These are phyloP conservation scores for Kuraishia floccosa DNA, from an alignment of 805 yeast genomes.

Conservation along the genomic window DNA sequence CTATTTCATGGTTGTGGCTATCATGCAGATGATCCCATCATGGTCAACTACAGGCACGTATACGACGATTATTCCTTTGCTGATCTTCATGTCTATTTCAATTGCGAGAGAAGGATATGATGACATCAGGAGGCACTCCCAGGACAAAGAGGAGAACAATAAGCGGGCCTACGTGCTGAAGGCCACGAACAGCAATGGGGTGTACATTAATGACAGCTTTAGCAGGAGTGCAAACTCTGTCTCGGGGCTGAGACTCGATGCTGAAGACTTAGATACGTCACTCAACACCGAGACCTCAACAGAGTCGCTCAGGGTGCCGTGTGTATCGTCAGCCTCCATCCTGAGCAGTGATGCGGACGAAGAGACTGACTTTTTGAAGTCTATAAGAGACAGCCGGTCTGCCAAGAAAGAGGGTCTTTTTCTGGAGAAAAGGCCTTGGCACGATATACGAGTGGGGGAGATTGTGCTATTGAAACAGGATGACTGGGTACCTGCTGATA, in stretches of 20 bases:
- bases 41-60: slow-evolving; percentile 97
- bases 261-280: slow-evolving; percentile 4
- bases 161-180: slow-evolving; percentile 30
- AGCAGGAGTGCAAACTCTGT: slow-evolving; percentile 5
- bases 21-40: slow-evolving; percentile 89
- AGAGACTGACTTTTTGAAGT: slow-evolving; percentile 7
- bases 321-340: no score
- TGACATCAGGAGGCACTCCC: slow-evolving; percentile 77
- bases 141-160: slow-evolving; percentile 79
- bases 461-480: slow-evolving; percentile 60
- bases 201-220: slow-evolving; percentile 2
- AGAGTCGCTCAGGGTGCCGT: no score
- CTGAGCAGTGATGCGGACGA: slow-evolving; percentile 4
- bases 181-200: slow-evolving; percentile 1
- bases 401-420: slow-evolving; percentile 21
- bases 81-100: slow-evolving; percentile 79
- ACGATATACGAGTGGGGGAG: slow-evolving; percentile 79
- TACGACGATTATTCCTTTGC: slow-evolving; percentile 85
- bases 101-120: slow-evolving; percentile 91
- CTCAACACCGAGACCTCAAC: no score
- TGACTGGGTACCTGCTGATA: slow-evolving; percentile 94
- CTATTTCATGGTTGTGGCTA: slow-evolving; percentile 82
- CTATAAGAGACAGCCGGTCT: slow-evolving; percentile 5
- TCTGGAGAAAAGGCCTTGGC: slow-evolving; percentile 45
- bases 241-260: slow-evolving; percentile 3